Base-by-base conservation (phyloP, 768 basidiomycete genomes). In the Astraeus odoratus region DNA sequence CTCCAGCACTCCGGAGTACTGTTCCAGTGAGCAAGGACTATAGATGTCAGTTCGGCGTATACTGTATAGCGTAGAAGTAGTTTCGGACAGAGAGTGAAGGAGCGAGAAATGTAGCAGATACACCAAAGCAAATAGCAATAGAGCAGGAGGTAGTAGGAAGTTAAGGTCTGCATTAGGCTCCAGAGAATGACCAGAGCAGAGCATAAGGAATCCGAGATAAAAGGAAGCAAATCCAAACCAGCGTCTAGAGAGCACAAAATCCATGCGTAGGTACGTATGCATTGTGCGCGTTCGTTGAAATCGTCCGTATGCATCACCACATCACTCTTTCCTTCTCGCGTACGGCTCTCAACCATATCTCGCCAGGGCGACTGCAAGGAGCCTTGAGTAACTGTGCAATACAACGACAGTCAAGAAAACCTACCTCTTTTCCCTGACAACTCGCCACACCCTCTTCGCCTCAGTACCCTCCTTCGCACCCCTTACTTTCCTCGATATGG, bases 351-450 rank as follows among this genome's bases (percentile, higher is more conserved):
- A 84, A 75, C 80, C 80, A 85, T 37, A 84, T 81, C 62, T 85
- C 81, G 7, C 80, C 80, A 9, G 84, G 84, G 12, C 82, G 82
- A 56, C 84, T 86, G 51, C 30, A 23, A 50, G 44, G 26, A 31
- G 4, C 54, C 39, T 13, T 7, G 27, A 29, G 34, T 47, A 31
- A 49, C 26, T 33, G 39, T 6, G 45, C n/a, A 33, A 16, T 9
- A 44, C 46, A 39, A 33, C 26, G 39, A 30, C 33, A 36, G 19
- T 12, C 4, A 19, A 46, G 48, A 35, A 18, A 20, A 65, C 71
- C 13, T n/a, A 79, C 86, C 86, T 90, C 65, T 76, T 79, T 64
- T 86, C 89, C 40, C 89, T 70, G 56, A 92, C 57, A 42, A 92
- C 78, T 42, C 86, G 68, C 63, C 80, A 92, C 18, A 83, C 80